Conservation (phyloP, 2,329 filamentous ascomycete species). For the Chrysoporthe puriensis region DNA sequence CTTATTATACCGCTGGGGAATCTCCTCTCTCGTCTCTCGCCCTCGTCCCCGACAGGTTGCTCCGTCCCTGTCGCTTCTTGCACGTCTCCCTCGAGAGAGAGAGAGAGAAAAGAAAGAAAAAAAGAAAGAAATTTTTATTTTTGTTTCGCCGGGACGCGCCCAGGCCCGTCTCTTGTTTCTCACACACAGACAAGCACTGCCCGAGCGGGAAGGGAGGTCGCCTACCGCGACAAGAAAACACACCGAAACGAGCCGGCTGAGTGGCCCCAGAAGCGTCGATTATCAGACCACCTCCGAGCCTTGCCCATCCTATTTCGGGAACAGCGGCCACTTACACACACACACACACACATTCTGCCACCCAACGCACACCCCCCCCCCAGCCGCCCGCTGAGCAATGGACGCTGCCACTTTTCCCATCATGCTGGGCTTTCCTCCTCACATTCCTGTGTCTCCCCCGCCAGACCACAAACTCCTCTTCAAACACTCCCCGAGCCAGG, state of each 20-base stretch:
- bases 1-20: not conserved
- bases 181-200: too few species aligned
- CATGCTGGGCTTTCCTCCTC: slow-evolving; percentile 32
- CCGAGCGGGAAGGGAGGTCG: too few species aligned
- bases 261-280: slow-evolving; percentile 28
- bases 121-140: not conserved
- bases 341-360: not conserved
- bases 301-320: slow-evolving; percentile 22
- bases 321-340: slow-evolving; percentile 7
- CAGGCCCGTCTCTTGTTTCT: too few species aligned
- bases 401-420: slow-evolving; percentile 25
- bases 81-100: not conserved
- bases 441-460: slow-evolving; percentile 45
- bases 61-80: not conserved
- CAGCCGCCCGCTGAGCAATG: slow-evolving; percentile 11
- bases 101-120: too few species aligned
- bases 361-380: not conserved
- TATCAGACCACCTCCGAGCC: slow-evolving; percentile 27
- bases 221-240: not conserved
- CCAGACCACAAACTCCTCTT: slow-evolving; percentile 43
- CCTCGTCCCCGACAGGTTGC: not conserved
- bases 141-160: too few species aligned
- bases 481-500: slow-evolving; percentile 26
- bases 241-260: slow-evolving; percentile 15
- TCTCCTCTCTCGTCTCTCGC: not conserved